Percentiles rank a stretch among this genome's conserved stretches.
phyloP scores from a whole-genome alignment of 2,329 filamentous ascomycete species.

The Beauveria brongniartii region DNA sequence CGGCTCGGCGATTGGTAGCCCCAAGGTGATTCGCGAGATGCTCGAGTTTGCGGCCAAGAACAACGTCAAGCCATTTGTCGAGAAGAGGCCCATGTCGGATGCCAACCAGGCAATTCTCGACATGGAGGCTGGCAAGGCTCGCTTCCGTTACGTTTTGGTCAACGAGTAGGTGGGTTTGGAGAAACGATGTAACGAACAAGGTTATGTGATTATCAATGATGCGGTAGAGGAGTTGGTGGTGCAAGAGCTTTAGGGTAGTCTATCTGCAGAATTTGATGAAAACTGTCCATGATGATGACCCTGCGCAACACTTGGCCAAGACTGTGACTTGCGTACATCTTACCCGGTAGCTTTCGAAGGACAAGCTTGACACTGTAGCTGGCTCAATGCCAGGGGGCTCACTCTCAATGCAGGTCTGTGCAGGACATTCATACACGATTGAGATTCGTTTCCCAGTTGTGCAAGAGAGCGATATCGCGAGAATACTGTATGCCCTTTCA shows the following conservation, averaged over 20 bases:
- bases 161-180: constrained; percentile 18
- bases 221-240: neutral
- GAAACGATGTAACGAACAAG: neutral
- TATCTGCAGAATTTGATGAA: neutral
- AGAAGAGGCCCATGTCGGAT: constrained; percentile 42
- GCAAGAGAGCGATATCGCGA: too few relatives aligned
- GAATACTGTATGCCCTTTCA: too few relatives aligned
- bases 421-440: too few relatives aligned
- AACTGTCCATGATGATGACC: neutral
- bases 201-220: neutral
- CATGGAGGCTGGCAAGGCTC: constrained; percentile 42
- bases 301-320: neutral
- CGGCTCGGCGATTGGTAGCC: constrained; percentile 33
- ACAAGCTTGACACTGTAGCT: too few relatives aligned
- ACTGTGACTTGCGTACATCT: too few relatives aligned
- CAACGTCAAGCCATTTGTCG: constrained; percentile 45
- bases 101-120: constrained; percentile 45
- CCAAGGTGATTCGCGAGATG: constrained; percentile 46
- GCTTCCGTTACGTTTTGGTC: constrained; percentile 34
- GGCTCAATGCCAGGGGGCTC: too few relatives aligned
- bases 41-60: constrained; percentile 45
- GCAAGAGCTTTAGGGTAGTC: neutral
- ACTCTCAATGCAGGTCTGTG: too few relatives aligned
- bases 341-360: too few relatives aligned
- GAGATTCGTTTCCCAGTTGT: too few relatives aligned